phyloP scores from a whole-genome alignment of 108 stramenopile genomes.

The Skeletonema potamos region DNA sequence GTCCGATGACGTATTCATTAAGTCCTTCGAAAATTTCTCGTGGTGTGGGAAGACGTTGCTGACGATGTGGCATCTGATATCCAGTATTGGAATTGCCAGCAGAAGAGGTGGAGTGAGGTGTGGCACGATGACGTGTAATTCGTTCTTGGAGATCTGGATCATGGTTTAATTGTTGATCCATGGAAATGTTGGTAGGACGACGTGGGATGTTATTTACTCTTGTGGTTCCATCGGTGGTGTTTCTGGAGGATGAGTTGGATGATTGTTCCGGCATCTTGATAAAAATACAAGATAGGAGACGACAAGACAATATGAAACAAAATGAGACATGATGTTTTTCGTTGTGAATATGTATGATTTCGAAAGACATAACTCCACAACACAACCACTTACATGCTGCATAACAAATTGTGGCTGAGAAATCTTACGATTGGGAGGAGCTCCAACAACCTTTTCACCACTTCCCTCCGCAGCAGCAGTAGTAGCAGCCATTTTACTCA shows the following conservation, averaged over 20 bases:
- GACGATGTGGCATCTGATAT: conserved; percentile 8
- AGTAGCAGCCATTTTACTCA: conserved; percentile 5
- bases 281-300: too few relatives aligned
- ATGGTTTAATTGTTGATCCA: conserved; percentile 5
- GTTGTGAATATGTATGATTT: too few relatives aligned
- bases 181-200: conserved; percentile 18
- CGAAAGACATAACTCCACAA: too few relatives aligned
- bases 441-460: conserved; percentile 11
- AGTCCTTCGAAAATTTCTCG: conserved; percentile 82
- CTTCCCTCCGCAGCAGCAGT: background rate
- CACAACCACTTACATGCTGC: conserved; percentile 64
- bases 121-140: conserved; percentile 47
- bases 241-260: conserved; percentile 4
- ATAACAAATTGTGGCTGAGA: conserved; percentile 54
- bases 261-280: conserved; percentile 26
- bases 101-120: conserved; percentile 10
- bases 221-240: conserved; percentile 4
- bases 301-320: too few relatives aligned
- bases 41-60: conserved; percentile 69
- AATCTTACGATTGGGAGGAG: conserved; percentile 15
- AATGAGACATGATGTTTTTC: too few relatives aligned
- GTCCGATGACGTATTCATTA: conserved; percentile 96
- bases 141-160: conserved; percentile 23
- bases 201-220: conserved; percentile 4
- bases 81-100: background rate